phyloP scores from a whole-genome alignment of 2,329 filamentous ascomycete genomes.

The Scortechinia acanthostroma region DNA sequence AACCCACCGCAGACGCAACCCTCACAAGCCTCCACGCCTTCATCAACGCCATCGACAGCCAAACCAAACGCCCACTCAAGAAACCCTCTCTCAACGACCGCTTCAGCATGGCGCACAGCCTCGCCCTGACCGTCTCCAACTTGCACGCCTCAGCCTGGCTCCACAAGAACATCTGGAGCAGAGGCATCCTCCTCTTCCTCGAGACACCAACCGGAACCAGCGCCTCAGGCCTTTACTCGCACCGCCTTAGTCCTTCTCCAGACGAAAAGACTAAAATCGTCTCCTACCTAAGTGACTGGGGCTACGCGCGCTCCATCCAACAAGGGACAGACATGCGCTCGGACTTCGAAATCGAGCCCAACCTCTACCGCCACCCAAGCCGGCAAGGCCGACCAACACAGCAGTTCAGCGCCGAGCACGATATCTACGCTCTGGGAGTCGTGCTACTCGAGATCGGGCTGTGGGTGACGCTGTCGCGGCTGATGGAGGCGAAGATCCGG shows the following conservation, averaged over 20 bases:
- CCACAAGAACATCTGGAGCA: slow-evolving; percentile 4
- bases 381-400: slow-evolving; percentile 16
- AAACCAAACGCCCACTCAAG: slow-evolving; percentile 8
- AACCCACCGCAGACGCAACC: slow-evolving; percentile 3
- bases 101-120: slow-evolving; percentile 3
- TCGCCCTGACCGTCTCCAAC: slow-evolving; percentile 1
- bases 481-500: slow-evolving; percentile 13
- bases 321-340: not conserved
- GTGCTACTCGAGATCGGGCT: slow-evolving; percentile 25
- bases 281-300: slow-evolving; percentile 5
- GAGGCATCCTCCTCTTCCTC: not conserved
- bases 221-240: not conserved
- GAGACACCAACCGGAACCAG: not conserved
- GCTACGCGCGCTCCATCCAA: slow-evolving; percentile 1
- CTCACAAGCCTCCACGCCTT: slow-evolving; percentile 10
- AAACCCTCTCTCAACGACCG: slow-evolving; percentile 5
- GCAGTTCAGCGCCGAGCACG: slow-evolving; percentile 17
- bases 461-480: slow-evolving; percentile 15
- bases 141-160: slow-evolving; percentile 1
- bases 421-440: slow-evolving; percentile 26
- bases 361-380: slow-evolving; percentile 17
- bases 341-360: slow-evolving; percentile 1
- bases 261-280: not conserved
- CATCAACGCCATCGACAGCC: slow-evolving; percentile 11
- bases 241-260: not conserved